Evolutionary conservation across 257 asterid genomes (phyloP).

Genomic region (Solanum phureja): DNA sequence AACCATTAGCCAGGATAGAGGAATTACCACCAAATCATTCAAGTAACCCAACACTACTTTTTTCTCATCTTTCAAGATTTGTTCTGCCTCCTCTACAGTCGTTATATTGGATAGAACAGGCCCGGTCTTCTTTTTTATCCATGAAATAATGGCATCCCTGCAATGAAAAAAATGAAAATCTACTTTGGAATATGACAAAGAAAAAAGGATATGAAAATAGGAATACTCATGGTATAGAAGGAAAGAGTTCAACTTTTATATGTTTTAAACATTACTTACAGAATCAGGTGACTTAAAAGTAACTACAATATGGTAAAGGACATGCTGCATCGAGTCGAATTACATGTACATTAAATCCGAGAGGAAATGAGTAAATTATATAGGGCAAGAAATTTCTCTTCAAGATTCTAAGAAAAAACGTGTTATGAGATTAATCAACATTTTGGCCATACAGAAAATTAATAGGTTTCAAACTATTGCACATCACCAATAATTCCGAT

Average conservation of each 20-base stretch:
- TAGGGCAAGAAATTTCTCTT: not conserved
- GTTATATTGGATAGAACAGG: conserved; percentile 69
- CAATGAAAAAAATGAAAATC: not conserved
- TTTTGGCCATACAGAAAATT: not conserved
- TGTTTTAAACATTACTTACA: not conserved
- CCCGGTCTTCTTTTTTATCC: conserved; percentile 92
- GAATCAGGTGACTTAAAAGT: not conserved
- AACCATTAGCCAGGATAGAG: not conserved
- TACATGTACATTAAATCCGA: not conserved
- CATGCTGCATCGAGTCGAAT: not conserved
- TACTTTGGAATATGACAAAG: not conserved
- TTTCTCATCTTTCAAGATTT: conserved; percentile 41
- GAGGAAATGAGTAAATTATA: not conserved
- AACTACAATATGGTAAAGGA: not conserved
- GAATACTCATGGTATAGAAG: not conserved
- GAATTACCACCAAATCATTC: conserved; percentile 56
- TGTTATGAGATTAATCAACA: not conserved
- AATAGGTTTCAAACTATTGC: not conserved
- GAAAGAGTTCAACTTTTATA: not conserved
- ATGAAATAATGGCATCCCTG: conserved; percentile 77
- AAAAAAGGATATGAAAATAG: not conserved
- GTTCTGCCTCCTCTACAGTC: conserved; percentile 79
- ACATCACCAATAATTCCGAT: not conserved
- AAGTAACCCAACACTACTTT: conserved; percentile 73
- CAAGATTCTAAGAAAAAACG: not conserved